Evolutionary conservation across 2,329 filamentous ascomycete species (phyloP), one percentile per base, ranked within the genome.

Genomic region (Aspergillus ibericus): DNA sequence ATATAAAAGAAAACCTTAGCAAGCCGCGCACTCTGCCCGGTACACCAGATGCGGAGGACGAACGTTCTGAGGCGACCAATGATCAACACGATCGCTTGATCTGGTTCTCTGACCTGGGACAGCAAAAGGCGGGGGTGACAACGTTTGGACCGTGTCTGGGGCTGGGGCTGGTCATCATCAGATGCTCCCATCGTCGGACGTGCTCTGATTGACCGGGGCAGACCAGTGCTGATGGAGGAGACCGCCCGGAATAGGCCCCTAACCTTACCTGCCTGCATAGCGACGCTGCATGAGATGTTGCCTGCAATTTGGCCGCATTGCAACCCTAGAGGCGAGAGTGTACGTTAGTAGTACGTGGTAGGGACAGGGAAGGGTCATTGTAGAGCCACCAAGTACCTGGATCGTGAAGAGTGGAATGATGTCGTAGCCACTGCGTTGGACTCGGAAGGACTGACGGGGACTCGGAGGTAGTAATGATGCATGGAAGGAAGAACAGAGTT

Each of bases 41-140:
- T 63, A 55, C 35, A 35, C 42, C 54, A 62, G 51, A 48, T 35
- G 57, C 49, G 16, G 16, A 47, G 25, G 48, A 56, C 35, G 54
- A 63, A 60, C 59, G 52, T 61, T 61, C 34, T 54, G 53, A 40
- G 60, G 58, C 61, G 61, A 40, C 62, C 56, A 63, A 63, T 63
- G 53, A 58, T 25, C 36, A 55, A n/a, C 47, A 32, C 18, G 40
- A 55, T 52, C 38, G 55, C 38, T 36, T 42, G 47, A 56, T 50
- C 44, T 25, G 38, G 42, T 56, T 56, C 51, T 50, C 50, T 32
- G 38, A 56, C 32, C 50, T 59, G 53, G 36, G 49, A 47, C 49
- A 42, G 36, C 29, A 40, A 49, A 55, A 56, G 59, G 60, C 55
- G 63, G 63, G 27, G 63, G 59, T 55, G 59, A 46, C 20, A 51